A percentile compares a stretch with the other conserved stretches of the same genome.
Conservation (phyloP, 352 stramenopile genomes). For the Peronospora belbahrii region DNA sequence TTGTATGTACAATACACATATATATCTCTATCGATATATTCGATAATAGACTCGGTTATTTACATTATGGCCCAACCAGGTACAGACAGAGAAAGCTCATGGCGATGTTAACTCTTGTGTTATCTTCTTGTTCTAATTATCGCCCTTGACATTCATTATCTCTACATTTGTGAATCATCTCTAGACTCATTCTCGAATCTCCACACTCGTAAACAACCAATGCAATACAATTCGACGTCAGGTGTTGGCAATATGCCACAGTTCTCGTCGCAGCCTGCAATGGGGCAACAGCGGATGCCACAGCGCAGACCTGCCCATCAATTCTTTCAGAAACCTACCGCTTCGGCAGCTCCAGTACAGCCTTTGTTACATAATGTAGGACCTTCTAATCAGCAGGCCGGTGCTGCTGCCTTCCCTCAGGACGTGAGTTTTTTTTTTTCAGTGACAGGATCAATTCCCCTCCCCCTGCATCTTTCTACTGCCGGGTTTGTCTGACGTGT, state of each 20-base stretch:
- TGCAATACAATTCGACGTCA: constrained; percentile 16
- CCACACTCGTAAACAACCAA: constrained; percentile 41
- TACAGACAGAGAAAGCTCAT: too few species aligned
- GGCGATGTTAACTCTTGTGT: too few species aligned
- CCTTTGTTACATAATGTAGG: constrained; percentile 14
- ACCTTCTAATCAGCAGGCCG: constrained; percentile 26
- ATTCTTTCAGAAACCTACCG: constrained; percentile 38
- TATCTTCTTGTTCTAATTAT: too few species aligned
- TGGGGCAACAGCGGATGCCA: constrained; percentile 30
- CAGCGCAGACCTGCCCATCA: constrained; percentile 39
- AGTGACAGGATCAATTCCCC: background rate
- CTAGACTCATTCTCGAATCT: constrained; percentile 54
- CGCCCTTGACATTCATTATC: too few species aligned
- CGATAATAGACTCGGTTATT: too few species aligned
- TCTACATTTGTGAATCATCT: background rate
- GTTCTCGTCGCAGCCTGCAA: constrained; percentile 29
- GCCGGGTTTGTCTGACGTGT: background rate
- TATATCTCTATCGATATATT: too few species aligned
- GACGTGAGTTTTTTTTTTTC: constrained; percentile 40
- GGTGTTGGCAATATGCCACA: constrained; percentile 23
- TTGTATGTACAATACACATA: too few species aligned
- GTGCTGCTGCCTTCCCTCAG: constrained; percentile 22
- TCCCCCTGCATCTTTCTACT: background rate
- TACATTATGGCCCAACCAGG: too few species aligned
- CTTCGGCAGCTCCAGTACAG: background rate